phyloP scores from a whole-genome alignment of 176 grass and related monocot genomes.

The Oryza punctata region DNA sequence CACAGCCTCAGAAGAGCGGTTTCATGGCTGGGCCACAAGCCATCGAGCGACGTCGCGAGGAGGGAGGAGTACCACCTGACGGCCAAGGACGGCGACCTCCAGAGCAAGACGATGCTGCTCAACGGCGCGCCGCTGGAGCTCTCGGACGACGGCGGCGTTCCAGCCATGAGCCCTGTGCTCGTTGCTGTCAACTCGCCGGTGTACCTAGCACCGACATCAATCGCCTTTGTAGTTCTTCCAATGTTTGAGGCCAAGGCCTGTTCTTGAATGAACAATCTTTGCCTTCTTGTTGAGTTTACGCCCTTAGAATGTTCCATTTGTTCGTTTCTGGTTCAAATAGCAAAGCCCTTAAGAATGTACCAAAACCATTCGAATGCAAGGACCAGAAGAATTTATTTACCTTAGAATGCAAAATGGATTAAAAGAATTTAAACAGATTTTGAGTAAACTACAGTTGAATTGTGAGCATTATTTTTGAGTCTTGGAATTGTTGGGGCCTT shows the following conservation, averaged over 20 bases:
- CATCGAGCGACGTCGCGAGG: constrained; percentile 34
- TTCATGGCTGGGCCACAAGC: constrained; percentile 70
- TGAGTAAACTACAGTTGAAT: too few species aligned
- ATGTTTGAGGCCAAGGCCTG: constrained; percentile 85
- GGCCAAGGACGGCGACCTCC: constrained; percentile 52
- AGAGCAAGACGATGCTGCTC: constrained; percentile 83
- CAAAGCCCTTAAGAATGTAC: not conserved
- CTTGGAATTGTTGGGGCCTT: not conserved
- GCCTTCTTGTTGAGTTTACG: not conserved
- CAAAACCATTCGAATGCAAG: too few species aligned
- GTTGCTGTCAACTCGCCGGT: constrained; percentile 44
- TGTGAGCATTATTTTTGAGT: not conserved
- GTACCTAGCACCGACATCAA: constrained; percentile 62
- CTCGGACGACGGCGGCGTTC: constrained; percentile 50
- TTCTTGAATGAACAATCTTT: constrained; percentile 14
- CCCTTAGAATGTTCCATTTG: not conserved
- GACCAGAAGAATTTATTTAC: too few species aligned
- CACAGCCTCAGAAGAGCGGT: constrained; percentile 58
- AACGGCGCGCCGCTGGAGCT: constrained; percentile 65
- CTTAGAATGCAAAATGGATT: too few species aligned
- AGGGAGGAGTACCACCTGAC: constrained; percentile 94
- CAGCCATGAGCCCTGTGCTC: constrained; percentile 48
- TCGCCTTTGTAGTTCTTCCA: constrained; percentile 82
- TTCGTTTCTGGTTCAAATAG: not conserved
- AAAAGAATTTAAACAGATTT: not conserved